phyloP scores from a whole-genome alignment of 164 flowering plant genomes.

The Sedum album region DNA sequence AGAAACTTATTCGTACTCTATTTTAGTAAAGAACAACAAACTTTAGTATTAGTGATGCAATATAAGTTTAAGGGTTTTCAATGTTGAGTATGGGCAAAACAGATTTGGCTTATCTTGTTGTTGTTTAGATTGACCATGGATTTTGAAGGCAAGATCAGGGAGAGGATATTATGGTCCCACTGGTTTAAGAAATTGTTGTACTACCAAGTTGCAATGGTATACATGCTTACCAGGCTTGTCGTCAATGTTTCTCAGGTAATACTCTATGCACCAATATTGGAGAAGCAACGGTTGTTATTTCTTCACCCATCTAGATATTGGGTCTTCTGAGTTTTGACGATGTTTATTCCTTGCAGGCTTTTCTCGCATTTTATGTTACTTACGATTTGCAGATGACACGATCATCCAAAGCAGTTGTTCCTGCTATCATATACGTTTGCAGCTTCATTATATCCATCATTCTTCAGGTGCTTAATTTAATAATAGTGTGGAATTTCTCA shows the following conservation, averaged over 20 bases:
- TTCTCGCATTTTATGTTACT: constrained; percentile 80
- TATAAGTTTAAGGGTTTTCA: constrained; percentile 15
- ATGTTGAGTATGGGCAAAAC: not conserved
- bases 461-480: constrained; percentile 54
- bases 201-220: constrained; percentile 85
- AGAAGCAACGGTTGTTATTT: constrained; percentile 32
- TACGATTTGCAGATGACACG: constrained; percentile 74
- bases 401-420: constrained; percentile 87
- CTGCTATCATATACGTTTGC: constrained; percentile 81
- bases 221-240: constrained; percentile 68
- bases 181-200: constrained; percentile 83
- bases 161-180: constrained; percentile 66
- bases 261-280: not conserved
- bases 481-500: not conserved
- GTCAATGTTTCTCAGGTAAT: constrained; percentile 88
- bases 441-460: constrained; percentile 73
- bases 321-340: constrained; percentile 21
- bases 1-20: not conserved
- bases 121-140: constrained; percentile 40
- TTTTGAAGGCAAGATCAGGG: constrained; percentile 23
- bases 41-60: not conserved
- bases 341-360: constrained; percentile 46
- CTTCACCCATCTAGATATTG: constrained; percentile 13
- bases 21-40: not conserved
- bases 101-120: not conserved